Conservation (phyloP, 2,329 filamentous ascomycete genomes). For the Tolypocladium sp. region DNA sequence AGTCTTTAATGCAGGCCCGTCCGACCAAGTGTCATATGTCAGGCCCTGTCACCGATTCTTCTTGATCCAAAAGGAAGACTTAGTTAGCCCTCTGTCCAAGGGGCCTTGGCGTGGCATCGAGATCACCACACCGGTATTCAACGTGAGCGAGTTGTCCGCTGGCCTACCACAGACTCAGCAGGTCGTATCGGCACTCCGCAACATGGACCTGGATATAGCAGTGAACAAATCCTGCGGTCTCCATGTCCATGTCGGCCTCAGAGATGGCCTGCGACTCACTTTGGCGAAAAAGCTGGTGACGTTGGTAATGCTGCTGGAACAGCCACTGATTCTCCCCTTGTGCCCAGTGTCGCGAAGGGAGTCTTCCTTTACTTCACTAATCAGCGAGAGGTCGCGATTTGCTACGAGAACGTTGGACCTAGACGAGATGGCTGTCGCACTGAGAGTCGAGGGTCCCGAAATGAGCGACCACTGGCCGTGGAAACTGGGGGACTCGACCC, state of each 20-base stretch:
- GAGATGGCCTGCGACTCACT: constrained; percentile 10
- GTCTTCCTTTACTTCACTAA: not conserved
- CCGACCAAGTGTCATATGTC: not conserved
- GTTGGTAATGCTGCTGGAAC: constrained; percentile 11
- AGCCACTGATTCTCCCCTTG: constrained; percentile 1
- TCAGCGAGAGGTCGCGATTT: not conserved
- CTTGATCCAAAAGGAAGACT: constrained; percentile 7
- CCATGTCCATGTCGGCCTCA: constrained; percentile 15
- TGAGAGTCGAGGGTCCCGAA: not conserved
- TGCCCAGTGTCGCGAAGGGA: not conserved
- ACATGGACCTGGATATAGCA: not conserved
- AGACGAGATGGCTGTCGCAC: not conserved
- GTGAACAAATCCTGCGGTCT: constrained; percentile 12
- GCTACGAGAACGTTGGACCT: not conserved
- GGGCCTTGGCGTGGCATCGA: constrained; percentile 9
- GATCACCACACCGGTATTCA: constrained; percentile 11
- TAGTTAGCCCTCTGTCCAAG: not conserved
- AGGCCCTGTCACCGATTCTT: constrained; percentile 4
- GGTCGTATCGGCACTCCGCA: constrained; percentile 4
- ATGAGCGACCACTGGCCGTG: not conserved
- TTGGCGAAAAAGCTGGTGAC: constrained; percentile 14
- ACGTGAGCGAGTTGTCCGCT: constrained; percentile 6
- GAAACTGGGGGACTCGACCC: not conserved
- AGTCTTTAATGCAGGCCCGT: not conserved
- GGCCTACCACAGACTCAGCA: constrained; percentile 5